Evolutionary conservation across 2,329 filamentous ascomycete genomes (phyloP).

Genomic region (Xylaria multiplex): DNA sequence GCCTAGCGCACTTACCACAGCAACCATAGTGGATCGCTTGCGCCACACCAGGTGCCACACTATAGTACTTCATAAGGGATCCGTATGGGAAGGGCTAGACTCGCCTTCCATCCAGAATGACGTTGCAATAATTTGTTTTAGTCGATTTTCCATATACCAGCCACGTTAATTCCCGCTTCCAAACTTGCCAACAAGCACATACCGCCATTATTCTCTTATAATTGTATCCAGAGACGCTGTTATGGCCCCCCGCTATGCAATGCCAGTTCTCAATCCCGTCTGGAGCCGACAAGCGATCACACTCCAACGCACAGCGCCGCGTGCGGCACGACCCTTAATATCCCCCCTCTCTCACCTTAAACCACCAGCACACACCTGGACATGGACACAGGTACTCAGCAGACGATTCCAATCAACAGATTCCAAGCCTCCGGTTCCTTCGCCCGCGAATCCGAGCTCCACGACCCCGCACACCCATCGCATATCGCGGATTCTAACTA

Average conservation of each 20-base stretch:
- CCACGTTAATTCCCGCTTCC: background rate
- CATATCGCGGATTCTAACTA: slow-evolving; percentile 59
- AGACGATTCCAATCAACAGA: slow-evolving; percentile 42
- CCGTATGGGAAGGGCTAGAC: too few relatives aligned
- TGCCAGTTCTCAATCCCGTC: slow-evolving; percentile 34
- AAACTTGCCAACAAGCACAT: background rate
- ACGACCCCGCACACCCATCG: slow-evolving; percentile 46
- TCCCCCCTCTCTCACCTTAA: background rate
- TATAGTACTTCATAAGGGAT: too few relatives aligned
- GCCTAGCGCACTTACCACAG: too few relatives aligned
- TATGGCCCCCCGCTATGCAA: slow-evolving; percentile 12
- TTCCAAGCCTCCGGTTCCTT: slow-evolving; percentile 4
- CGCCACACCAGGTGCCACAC: too few relatives aligned
- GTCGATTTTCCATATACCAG: background rate
- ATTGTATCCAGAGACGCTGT: background rate
- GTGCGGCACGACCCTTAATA: slow-evolving; percentile 7
- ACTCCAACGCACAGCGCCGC: slow-evolving; percentile 14
- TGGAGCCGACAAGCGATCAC: slow-evolving; percentile 35
- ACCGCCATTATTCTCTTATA: background rate
- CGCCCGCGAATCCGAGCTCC: slow-evolving; percentile 9
- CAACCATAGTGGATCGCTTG: too few relatives aligned
- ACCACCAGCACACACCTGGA: slow-evolving; percentile 3
- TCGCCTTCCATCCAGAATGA: slow-evolving; percentile 5
- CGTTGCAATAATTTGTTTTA: background rate
- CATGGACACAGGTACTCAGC: slow-evolving; percentile 7